phyloP scores from a whole-genome alignment of 1,139 yeast species.

The Protomyces inouyei region DNA sequence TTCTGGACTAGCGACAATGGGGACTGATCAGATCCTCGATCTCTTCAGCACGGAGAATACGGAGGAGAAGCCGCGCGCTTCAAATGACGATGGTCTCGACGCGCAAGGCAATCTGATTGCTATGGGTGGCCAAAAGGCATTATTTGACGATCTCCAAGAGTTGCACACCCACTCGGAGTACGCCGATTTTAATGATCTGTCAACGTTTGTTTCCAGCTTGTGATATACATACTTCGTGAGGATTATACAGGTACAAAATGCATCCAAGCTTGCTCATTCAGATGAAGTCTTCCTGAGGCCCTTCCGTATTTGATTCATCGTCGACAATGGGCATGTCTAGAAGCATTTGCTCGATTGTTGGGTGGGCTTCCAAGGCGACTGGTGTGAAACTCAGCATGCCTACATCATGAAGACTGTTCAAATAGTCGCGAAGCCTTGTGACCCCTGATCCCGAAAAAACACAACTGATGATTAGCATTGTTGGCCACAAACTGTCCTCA shows the following conservation, averaged over 20 bases:
- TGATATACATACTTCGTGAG: not conserved
- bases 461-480: slow-evolving; percentile 43
- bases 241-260: not conserved
- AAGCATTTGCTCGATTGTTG: not conserved
- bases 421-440: slow-evolving; percentile 58
- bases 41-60: slow-evolving; percentile 59
- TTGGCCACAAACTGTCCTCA: not conserved
- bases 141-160: slow-evolving; percentile 37
- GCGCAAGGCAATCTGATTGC: slow-evolving; percentile 33
- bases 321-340: not conserved
- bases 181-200: slow-evolving; percentile 15
- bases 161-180: slow-evolving; percentile 11
- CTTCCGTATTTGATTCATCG: not conserved
- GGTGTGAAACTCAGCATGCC: not conserved
- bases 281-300: not conserved
- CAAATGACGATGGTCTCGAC: slow-evolving; percentile 38
- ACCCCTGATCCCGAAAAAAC: slow-evolving; percentile 94
- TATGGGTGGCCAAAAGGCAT: slow-evolving; percentile 38
- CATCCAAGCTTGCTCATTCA: not conserved
- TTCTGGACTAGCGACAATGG: slow-evolving; percentile 92
- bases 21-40: slow-evolving; percentile 87
- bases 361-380: not conserved
- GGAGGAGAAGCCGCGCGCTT: slow-evolving; percentile 27
- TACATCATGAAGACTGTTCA: slow-evolving; percentile 41
- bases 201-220: slow-evolving; percentile 10